A percentile compares a stretch with the other conserved stretches of the same genome.
These are phyloP conservation scores for Pseudogymnoascus sp. DNA, from an alignment of 2,329 filamentous ascomycete species.

Conservation along the genomic window DNA sequence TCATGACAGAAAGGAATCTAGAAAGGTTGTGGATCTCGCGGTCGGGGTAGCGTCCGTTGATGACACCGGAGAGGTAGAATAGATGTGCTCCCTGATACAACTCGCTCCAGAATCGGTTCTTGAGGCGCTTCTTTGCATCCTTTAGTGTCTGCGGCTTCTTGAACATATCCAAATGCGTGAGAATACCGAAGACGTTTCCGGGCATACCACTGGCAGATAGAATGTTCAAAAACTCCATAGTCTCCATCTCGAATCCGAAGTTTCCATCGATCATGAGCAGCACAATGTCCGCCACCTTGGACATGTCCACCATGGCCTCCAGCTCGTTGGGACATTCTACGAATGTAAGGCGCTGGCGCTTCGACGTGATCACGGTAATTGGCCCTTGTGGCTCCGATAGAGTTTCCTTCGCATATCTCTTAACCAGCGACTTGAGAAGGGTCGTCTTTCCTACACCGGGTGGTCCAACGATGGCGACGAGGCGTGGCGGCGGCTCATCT, in stretches of 20 bases:
- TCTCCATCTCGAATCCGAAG: constrained; percentile 99
- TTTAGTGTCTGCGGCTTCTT: constrained; percentile 85
- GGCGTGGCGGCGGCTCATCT: constrained; percentile 86
- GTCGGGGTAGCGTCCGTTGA: constrained; percentile 94
- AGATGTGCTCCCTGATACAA: constrained; percentile 94
- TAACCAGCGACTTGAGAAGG: constrained; percentile 85
- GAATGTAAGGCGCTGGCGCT: constrained; percentile 89
- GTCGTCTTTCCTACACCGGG: constrained; percentile 95
- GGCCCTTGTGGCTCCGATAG: constrained; percentile 83
- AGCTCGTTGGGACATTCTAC: constrained; percentile 96
- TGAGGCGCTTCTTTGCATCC: constrained; percentile 90
- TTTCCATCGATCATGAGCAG: constrained; percentile 98
- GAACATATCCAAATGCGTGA: constrained; percentile 94
- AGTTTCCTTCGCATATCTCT: constrained; percentile 91
- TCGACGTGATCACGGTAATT: constrained; percentile 92
- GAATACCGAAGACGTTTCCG: constrained; percentile 92
- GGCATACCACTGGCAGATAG: constrained; percentile 94
- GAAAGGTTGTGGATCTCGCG: constrained; percentile 93
- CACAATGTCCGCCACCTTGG: constrained; percentile 95
- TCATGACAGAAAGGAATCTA: constrained; percentile 96
- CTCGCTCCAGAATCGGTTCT: constrained; percentile 94
- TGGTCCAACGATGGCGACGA: constrained; percentile 90
- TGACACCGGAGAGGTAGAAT: constrained; percentile 92
- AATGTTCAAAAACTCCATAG: constrained; percentile 97
- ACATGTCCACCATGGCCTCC: constrained; percentile 91